Percentiles rank a stretch among this genome's conserved stretches.
Evolutionary conservation across 2,329 filamentous ascomycete genomes (phyloP).

Genomic region (Claviceps purpurea): DNA sequence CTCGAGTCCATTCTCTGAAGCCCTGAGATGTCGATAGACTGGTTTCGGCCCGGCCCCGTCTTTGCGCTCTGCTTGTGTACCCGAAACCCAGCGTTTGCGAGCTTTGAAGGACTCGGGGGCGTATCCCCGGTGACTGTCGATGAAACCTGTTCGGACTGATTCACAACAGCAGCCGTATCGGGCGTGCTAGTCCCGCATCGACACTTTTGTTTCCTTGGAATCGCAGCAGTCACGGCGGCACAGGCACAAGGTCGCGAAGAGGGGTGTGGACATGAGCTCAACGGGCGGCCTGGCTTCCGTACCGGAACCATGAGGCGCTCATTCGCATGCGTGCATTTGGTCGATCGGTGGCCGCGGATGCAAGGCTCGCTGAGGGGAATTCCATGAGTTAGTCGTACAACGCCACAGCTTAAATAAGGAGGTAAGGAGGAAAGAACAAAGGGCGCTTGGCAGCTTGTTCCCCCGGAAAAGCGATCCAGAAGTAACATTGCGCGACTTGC

Average conservation of each 20-base stretch:
- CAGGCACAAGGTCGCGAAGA: conserved; percentile 48
- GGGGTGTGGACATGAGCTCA: conserved; percentile 57
- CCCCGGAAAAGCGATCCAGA: too few species aligned
- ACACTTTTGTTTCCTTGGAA: conserved; percentile 45
- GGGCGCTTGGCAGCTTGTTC: not conserved
- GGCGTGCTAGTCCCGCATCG: conserved; percentile 28
- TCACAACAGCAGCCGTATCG: conserved; percentile 10
- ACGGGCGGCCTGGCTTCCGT: conserved; percentile 55
- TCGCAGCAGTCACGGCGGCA: conserved; percentile 49
- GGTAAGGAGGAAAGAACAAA: not conserved
- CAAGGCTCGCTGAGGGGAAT: conserved; percentile 47
- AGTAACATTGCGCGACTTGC: not conserved
- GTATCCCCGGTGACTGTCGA: conserved; percentile 9
- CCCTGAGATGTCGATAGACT: conserved; percentile 34
- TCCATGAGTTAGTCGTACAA: not conserved
- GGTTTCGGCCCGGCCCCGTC: conserved; percentile 25
- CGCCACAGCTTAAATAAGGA: not conserved
- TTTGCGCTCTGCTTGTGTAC: conserved; percentile 31
- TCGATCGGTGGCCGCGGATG: conserved; percentile 63
- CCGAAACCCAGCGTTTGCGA: conserved; percentile 24
- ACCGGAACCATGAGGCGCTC: conserved; percentile 59
- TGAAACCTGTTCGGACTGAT: conserved; percentile 14
- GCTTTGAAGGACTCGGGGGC: conserved; percentile 19
- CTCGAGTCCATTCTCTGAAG: conserved; percentile 40
- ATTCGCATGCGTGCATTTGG: conserved; percentile 56